phyloP scores from a whole-genome alignment of 441 rosid species.

The Dalechampia spathulata region DNA sequence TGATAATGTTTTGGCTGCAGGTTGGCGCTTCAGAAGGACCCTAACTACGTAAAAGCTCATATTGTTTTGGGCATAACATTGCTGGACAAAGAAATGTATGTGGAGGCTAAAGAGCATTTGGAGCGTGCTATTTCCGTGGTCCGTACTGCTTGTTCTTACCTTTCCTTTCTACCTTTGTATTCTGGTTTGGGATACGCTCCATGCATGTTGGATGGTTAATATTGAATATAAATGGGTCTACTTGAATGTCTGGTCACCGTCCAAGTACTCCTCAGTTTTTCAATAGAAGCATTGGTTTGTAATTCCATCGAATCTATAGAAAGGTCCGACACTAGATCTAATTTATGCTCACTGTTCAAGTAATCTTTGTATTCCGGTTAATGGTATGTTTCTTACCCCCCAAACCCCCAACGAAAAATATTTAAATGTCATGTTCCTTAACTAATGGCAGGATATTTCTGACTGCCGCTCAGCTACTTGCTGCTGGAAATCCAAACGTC shows the following conservation, averaged over 20 bases:
- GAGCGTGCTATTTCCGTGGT: slow-evolving; percentile 86
- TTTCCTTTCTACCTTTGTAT: neutral
- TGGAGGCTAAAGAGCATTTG: slow-evolving; percentile 56
- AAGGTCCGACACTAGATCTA: neutral
- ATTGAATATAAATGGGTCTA: neutral
- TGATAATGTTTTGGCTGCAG: slow-evolving; percentile 31
- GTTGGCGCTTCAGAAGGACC: slow-evolving; percentile 69
- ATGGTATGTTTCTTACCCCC: no score
- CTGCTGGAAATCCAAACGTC: slow-evolving; percentile 30
- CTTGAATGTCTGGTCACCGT: neutral
- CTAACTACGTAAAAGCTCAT: slow-evolving; percentile 47
- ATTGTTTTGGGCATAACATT: slow-evolving; percentile 65
- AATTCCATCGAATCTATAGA: neutral
- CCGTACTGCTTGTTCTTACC: no score
- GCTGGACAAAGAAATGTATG: slow-evolving; percentile 40
- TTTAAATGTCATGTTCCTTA: neutral
- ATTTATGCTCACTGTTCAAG: neutral
- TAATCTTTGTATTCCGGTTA: neutral
- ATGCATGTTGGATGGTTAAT: no score
- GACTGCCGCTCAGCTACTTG: slow-evolving; percentile 39
- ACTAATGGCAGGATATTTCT: slow-evolving; percentile 4
- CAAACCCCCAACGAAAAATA: no score
- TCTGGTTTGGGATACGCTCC: neutral
- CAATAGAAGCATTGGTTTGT: neutral
- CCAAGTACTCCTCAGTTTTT: neutral